These are phyloP conservation scores for Mycena sanguinolenta DNA, from an alignment of 768 basidiomycete genomes.

Conservation along the genomic window DNA sequence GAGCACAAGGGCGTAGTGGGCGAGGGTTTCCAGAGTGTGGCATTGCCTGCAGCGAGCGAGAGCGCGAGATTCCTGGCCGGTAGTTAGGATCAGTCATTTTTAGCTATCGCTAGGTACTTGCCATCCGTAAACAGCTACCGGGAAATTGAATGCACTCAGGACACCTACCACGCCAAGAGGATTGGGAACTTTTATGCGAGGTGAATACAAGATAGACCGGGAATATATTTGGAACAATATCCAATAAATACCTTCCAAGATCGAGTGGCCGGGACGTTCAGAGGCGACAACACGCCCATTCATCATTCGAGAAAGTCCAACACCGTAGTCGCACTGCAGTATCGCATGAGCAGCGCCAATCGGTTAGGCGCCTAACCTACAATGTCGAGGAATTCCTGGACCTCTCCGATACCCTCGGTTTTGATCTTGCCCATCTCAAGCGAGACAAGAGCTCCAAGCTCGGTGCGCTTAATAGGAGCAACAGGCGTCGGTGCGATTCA, in stretches of 20 bases:
- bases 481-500: slow-evolving; percentile 30
- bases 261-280: slow-evolving; percentile 91
- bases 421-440: slow-evolving; percentile 94
- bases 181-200: slow-evolving; percentile 78
- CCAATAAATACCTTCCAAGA: slow-evolving; percentile 78
- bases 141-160: slow-evolving; percentile 96
- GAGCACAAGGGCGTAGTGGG: slow-evolving; percentile 90
- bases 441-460: slow-evolving; percentile 85
- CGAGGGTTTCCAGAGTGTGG: slow-evolving; percentile 96
- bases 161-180: slow-evolving; percentile 82
- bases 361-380: slow-evolving; percentile 59
- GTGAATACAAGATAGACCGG: slow-evolving; percentile 36
- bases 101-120: slow-evolving; percentile 45
- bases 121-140: slow-evolving; percentile 95
- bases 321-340: slow-evolving; percentile 90
- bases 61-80: slow-evolving; percentile 86
- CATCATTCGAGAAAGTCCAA: slow-evolving; percentile 95
- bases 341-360: slow-evolving; percentile 16
- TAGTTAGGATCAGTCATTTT: slow-evolving; percentile 8
- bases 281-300: slow-evolving; percentile 90
- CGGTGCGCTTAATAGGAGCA: slow-evolving; percentile 67
- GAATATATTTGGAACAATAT: slow-evolving; percentile 27
- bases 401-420: slow-evolving; percentile 92
- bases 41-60: slow-evolving; percentile 91
- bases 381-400: slow-evolving; percentile 95